Evolutionary conservation across 139 green algal genomes (phyloP).

Genomic region (Chlorella sp.): DNA sequence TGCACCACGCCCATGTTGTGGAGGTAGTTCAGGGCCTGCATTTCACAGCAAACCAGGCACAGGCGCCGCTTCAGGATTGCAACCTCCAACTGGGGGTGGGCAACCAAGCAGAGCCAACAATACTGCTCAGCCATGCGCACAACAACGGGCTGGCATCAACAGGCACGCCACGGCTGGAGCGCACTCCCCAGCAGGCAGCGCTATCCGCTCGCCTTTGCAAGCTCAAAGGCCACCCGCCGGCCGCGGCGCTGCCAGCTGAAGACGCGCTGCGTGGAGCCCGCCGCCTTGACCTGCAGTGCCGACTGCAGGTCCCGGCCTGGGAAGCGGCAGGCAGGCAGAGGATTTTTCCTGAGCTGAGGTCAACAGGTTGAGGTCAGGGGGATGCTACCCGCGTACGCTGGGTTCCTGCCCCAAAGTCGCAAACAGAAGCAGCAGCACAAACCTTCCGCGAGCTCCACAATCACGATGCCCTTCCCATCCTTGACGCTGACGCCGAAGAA

Average conservation of each 20-base stretch:
- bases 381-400: no score
- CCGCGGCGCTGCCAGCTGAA: not conserved
- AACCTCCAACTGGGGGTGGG: not conserved
- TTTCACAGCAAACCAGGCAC: not conserved
- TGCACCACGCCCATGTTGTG: not conserved
- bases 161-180: no score
- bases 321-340: no score
- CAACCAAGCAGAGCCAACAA: no score
- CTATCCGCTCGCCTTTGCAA: not conserved
- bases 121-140: no score
- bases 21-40: not conserved
- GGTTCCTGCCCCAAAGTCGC: no score
- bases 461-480: not conserved
- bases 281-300: not conserved
- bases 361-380: no score
- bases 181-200: no score
- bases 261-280: not conserved
- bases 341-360: no score
- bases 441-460: not conserved
- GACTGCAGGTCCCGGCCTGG: not conserved
- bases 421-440: no score
- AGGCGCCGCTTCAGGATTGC: no score
- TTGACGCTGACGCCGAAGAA: not conserved
- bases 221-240: not conserved
- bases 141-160: no score